These are phyloP conservation scores for Gymnopilus junonius DNA, from an alignment of 768 basidiomycete genomes.

Conservation along the genomic window DNA sequence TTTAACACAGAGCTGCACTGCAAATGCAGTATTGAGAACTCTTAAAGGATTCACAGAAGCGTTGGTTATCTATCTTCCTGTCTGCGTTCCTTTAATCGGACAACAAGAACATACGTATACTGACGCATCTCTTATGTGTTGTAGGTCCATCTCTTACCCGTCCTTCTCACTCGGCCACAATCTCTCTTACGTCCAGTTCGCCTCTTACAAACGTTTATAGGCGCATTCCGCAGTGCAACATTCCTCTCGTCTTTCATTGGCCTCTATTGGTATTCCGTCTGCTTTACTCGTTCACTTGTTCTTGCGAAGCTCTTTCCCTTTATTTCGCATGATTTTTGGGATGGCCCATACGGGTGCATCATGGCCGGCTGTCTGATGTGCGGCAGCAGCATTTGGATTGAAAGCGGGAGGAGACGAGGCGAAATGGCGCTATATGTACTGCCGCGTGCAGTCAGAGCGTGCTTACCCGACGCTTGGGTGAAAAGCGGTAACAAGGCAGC, in stretches of 20 bases:
- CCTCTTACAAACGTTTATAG: slow-evolving; percentile 46
- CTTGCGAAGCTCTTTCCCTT: slow-evolving; percentile 66
- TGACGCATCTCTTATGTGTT: background rate
- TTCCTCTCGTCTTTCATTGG: slow-evolving; percentile 78
- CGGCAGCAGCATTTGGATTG: slow-evolving; percentile 80
- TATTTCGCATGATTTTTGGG: slow-evolving; percentile 80
- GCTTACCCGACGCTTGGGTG: slow-evolving; percentile 59
- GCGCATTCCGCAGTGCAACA: slow-evolving; percentile 65
- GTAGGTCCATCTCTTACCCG: slow-evolving; percentile 75
- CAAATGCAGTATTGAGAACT: slow-evolving; percentile 60
- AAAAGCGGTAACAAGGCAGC: slow-evolving; percentile 45
- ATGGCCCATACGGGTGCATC: slow-evolving; percentile 73
- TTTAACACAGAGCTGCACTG: slow-evolving; percentile 58
- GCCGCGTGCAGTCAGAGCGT: slow-evolving; percentile 68
- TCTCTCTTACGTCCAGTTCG: slow-evolving; percentile 50
- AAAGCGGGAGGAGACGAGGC: slow-evolving; percentile 69
- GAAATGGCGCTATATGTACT: slow-evolving; percentile 84
- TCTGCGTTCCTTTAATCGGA: slow-evolving; percentile 36
- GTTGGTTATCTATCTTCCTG: slow-evolving; percentile 71
- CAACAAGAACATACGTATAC: background rate
- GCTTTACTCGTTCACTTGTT: slow-evolving; percentile 67
- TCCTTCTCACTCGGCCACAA: slow-evolving; percentile 61
- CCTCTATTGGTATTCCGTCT: slow-evolving; percentile 72
- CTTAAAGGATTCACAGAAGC: slow-evolving; percentile 64
- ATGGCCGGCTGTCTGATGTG: slow-evolving; percentile 71